phyloP scores from a whole-genome alignment of 352 stramenopile genomes.

The Globisporangium nunn region DNA sequence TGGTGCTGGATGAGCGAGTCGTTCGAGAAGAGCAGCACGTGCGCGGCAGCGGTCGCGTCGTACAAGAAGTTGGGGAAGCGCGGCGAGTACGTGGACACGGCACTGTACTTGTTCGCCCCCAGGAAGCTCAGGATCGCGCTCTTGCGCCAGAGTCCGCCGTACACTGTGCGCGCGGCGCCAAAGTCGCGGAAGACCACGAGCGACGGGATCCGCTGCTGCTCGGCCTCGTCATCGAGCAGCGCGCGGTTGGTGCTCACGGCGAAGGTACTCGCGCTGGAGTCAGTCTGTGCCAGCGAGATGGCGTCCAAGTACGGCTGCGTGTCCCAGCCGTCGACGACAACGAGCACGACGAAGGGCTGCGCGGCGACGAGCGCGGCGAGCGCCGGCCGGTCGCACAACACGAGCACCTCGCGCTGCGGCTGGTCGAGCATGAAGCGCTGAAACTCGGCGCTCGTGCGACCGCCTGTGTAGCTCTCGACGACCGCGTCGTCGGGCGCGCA shows the following conservation, averaged over 20 bases:
- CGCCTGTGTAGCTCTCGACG: conserved; percentile 23
- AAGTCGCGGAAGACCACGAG: conserved; percentile 28
- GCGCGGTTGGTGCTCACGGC: conserved; percentile 14
- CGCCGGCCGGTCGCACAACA: conserved; percentile 8
- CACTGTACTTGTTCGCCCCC: conserved; percentile 23
- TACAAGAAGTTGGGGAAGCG: conserved; percentile 21
- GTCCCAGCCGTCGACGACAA: conserved; percentile 24
- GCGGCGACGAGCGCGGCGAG: conserved; percentile 14
- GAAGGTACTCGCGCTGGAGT: conserved; percentile 15
- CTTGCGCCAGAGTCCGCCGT: conserved; percentile 19
- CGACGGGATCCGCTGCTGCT: conserved; percentile 11
- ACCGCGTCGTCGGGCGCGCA: conserved; percentile 13
- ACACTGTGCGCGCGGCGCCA: conserved; percentile 15
- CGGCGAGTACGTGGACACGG: conserved; percentile 22
- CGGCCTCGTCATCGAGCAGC: conserved; percentile 14
- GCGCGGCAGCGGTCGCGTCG: conserved; percentile 15
- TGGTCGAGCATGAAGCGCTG: conserved; percentile 27
- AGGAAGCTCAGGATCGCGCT: conserved; percentile 19
- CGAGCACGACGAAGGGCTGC: conserved; percentile 25
- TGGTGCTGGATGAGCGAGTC: conserved; percentile 10
- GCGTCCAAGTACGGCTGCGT: conserved; percentile 27
- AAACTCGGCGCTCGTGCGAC: conserved; percentile 28
- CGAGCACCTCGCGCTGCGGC: conserved; percentile 16
- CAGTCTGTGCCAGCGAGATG: conserved; percentile 23
- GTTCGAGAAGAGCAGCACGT: conserved; percentile 37